Conservation (phyloP, 1,284 basidiomycete species). For the Boletellus sp. region DNA sequence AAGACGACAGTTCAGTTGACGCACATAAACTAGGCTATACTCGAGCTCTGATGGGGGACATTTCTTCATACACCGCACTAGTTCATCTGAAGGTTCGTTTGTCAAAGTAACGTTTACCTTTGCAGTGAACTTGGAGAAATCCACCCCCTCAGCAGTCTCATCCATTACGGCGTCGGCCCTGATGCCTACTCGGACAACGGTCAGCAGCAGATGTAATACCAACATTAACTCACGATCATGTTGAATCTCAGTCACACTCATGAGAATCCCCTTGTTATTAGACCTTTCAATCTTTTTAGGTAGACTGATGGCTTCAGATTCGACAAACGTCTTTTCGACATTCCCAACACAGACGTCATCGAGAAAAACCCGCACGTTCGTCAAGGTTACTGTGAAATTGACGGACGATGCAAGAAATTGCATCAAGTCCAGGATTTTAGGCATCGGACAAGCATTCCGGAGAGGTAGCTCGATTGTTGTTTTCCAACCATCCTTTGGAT, state of each 20-base stretch:
- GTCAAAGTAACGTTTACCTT: slow-evolving; percentile 70
- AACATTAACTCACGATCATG: slow-evolving; percentile 2
- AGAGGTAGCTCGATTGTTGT: slow-evolving; percentile 88
- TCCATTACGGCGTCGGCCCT: too few relatives aligned
- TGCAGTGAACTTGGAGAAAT: slow-evolving; percentile 53
- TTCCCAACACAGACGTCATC: slow-evolving; percentile 73
- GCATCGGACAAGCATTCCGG: slow-evolving; percentile 77
- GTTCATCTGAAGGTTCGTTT: slow-evolving; percentile 66
- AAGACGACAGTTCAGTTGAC: slow-evolving; percentile 15
- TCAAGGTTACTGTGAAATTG: slow-evolving; percentile 85
- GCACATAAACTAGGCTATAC: slow-evolving; percentile 82
- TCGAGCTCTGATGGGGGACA: slow-evolving; percentile 73
- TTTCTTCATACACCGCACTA: slow-evolving; percentile 91
- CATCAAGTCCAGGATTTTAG: slow-evolving; percentile 77
- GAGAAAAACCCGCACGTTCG: slow-evolving; percentile 73
- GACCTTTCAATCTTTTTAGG: slow-evolving; percentile 39
- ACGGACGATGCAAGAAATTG: slow-evolving; percentile 89
- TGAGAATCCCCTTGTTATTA: slow-evolving; percentile 49
- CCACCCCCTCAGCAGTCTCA: too few relatives aligned
- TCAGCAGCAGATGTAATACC: too few relatives aligned
- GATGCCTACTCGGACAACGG: too few relatives aligned
- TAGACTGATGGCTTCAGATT: slow-evolving; percentile 55
- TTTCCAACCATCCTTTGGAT: slow-evolving; percentile 57
- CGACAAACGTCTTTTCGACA: slow-evolving; percentile 65
- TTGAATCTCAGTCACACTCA: slow-evolving; percentile 35